Conservation (phyloP, 345 rosid species). For the Lepidium didymum region DNA sequence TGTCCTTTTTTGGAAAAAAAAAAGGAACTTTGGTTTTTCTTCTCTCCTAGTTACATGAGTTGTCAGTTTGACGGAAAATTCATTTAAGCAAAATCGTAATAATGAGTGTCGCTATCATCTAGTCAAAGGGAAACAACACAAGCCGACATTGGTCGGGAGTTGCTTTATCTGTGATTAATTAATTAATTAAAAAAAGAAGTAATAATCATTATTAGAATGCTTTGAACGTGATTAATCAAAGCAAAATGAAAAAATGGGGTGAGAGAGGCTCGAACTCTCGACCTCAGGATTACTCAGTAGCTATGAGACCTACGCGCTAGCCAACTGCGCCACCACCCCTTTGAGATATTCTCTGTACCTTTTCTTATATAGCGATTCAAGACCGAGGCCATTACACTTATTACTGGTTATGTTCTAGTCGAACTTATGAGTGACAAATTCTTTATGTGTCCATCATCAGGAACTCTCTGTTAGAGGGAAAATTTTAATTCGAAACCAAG, state of each 20-base stretch:
- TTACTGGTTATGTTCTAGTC: no score
- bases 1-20: neutral
- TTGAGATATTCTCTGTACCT: no score
- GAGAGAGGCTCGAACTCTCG: slow-evolving; percentile 96
- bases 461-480: neutral
- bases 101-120: neutral
- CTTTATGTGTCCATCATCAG: neutral
- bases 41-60: neutral
- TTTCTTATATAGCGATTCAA: neutral
- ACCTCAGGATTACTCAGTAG: slow-evolving; percentile 86
- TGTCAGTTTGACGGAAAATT: neutral
- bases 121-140: slow-evolving; percentile 3
- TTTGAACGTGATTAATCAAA: neutral
- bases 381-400: no score
- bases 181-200: neutral
- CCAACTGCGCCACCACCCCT: slow-evolving; percentile 98
- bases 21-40: neutral
- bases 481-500: neutral
- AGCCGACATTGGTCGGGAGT: neutral
- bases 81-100: neutral
- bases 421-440: neutral
- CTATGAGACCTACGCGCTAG: slow-evolving; percentile 98
- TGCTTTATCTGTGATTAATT: neutral
- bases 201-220: neutral
- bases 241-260: slow-evolving; percentile 36